phyloP scores from a whole-genome alignment of 148 eudicot genomes.

The Heliosperma pusillum region DNA sequence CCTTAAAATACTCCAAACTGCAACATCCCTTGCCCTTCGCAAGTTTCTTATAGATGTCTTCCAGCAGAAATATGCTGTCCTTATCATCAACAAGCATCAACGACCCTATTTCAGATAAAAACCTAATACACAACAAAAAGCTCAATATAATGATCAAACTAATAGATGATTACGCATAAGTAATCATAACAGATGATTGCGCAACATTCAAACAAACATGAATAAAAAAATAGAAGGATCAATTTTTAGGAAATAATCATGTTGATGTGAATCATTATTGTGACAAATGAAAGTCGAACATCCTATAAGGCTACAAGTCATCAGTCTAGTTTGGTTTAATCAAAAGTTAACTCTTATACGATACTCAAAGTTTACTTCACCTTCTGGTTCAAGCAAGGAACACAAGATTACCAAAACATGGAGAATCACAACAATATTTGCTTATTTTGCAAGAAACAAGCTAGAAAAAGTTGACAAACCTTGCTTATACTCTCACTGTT shows the following conservation, averaged over 20 bases:
- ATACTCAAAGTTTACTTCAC: not conserved
- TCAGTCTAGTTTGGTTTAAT: not conserved
- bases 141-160: not conserved
- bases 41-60: constrained; percentile 59
- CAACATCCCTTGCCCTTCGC: constrained; percentile 50
- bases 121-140: constrained; percentile 39
- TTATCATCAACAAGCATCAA: constrained; percentile 47
- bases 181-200: not conserved
- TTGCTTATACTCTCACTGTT: not conserved
- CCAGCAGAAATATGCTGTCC: constrained; percentile 35
- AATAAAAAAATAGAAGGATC: not conserved
- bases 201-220: not conserved
- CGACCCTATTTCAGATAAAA: constrained; percentile 78
- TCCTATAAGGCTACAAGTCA: not conserved
- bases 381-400: not conserved
- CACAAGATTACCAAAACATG: not conserved
- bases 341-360: not conserved
- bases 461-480: not conserved
- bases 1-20: constrained; percentile 76
- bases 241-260: not conserved
- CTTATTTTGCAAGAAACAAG: not conserved
- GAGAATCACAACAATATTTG: not conserved
- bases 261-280: not conserved
- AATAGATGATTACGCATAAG: constrained; percentile 1
- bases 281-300: not conserved